Conservation (phyloP, 306 rosid species). For the Cucurbita argyrosperma region DNA sequence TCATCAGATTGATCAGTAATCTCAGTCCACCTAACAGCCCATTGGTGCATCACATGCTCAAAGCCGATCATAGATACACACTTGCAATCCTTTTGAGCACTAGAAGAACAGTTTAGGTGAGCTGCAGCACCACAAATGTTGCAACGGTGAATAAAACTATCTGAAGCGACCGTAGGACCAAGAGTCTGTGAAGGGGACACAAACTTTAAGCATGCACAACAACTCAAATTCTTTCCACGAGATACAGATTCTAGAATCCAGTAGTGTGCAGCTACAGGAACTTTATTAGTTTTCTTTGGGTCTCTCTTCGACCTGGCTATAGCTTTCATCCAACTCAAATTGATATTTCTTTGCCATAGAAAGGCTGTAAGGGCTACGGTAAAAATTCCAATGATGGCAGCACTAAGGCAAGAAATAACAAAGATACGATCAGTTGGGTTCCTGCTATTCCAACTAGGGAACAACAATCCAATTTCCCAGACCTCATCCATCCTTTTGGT, state of each 20-base stretch:
- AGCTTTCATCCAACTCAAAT: conserved; percentile 93
- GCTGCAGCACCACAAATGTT: conserved; percentile 74
- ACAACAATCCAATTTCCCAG: conserved; percentile 46
- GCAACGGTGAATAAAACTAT: conserved; percentile 69
- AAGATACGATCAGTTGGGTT: conserved; percentile 72
- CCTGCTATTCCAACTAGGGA: conserved; percentile 59
- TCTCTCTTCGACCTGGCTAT: conserved; percentile 82
- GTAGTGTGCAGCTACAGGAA: conserved; percentile 60
- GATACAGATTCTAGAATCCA: conserved; percentile 71
- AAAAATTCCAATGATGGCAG: conserved; percentile 77
- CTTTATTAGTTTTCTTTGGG: conserved; percentile 61
- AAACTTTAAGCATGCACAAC: conserved; percentile 78
- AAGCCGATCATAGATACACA: conserved; percentile 78
- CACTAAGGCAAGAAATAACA: conserved; percentile 47
- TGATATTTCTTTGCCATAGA: conserved; percentile 94
- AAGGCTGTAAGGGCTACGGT: conserved; percentile 85
- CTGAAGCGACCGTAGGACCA: conserved; percentile 68
- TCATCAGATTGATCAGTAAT: conserved; percentile 79
- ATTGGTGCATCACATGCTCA: conserved; percentile 74
- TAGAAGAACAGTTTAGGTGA: conserved; percentile 74
- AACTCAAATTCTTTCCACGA: conserved; percentile 80
- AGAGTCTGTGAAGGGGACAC: conserved; percentile 72
- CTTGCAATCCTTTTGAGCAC: conserved; percentile 84
- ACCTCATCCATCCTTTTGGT: conserved; percentile 50
- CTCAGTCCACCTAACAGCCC: conserved; percentile 97